phyloP scores from a whole-genome alignment of 208 protist genomes.

The Acanthamoeba comandoni region DNA sequence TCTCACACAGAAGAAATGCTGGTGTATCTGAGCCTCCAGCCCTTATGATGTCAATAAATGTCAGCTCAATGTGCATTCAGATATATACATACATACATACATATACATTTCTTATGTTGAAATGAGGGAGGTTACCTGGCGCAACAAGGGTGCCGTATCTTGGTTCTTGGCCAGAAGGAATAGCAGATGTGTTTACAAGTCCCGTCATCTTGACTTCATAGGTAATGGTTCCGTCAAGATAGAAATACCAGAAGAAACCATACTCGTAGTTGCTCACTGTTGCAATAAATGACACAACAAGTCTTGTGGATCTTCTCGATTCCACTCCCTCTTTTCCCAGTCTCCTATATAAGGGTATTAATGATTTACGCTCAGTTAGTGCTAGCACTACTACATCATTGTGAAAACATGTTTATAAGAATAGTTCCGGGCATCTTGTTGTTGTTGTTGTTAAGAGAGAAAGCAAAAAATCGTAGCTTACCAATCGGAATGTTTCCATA shows the following conservation, averaged over 20 bases:
- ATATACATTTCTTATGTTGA: not conserved
- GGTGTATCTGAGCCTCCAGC: conserved; percentile 73
- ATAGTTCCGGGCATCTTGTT: conserved; percentile 17
- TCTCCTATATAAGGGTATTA: not conserved
- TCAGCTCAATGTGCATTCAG: no score
- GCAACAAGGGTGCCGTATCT: not conserved
- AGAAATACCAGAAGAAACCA: conserved; percentile 81
- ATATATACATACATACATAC: not conserved
- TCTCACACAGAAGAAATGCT: conserved; percentile 77
- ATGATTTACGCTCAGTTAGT: not conserved
- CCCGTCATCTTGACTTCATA: conserved; percentile 78
- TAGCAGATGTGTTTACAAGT: conserved; percentile 71
- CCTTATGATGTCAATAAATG: not conserved
- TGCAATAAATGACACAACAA: conserved; percentile 79
- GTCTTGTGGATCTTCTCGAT: conserved; percentile 3
- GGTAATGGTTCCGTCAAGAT: conserved; percentile 60
- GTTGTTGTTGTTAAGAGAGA: not conserved
- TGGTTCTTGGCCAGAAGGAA: conserved; percentile 31
- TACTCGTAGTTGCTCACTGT: conserved; percentile 83
- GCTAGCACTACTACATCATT: not conserved
- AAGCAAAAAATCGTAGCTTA: not conserved
- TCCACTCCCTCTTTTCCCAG: no score
- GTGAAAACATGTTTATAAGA: conserved; percentile 16
- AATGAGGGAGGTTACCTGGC: not conserved
- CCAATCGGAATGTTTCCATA: conserved; percentile 82